Evolutionary conservation across 768 basidiomycete genomes (phyloP).

Genomic region (Tulasnella sp.): DNA sequence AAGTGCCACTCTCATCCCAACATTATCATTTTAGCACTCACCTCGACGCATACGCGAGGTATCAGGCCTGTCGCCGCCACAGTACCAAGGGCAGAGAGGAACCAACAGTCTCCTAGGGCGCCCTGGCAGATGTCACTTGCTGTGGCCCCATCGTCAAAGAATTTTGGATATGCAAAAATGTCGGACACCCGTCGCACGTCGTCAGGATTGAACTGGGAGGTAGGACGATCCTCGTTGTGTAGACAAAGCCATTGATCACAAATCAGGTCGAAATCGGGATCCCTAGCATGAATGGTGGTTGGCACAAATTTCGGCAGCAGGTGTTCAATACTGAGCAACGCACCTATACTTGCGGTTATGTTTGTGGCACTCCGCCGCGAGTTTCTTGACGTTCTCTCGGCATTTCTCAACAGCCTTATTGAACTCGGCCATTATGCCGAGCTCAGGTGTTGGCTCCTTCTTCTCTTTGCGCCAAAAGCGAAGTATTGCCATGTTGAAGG

Average conservation of each 20-base stretch:
- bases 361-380: slow-evolving; percentile 46
- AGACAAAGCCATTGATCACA: slow-evolving; percentile 44
- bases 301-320: slow-evolving; percentile 26
- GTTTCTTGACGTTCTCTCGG: slow-evolving; percentile 45
- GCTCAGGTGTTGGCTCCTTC: slow-evolving; percentile 39
- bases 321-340: too few relatives aligned
- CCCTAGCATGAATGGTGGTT: slow-evolving; percentile 39
- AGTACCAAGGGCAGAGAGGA: slow-evolving; percentile 51
- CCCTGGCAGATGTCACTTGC: slow-evolving; percentile 52
- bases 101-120: slow-evolving; percentile 51
- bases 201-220: slow-evolving; percentile 37
- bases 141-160: slow-evolving; percentile 47
- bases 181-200: slow-evolving; percentile 49
- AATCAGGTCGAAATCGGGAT: slow-evolving; percentile 55
- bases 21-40: slow-evolving; percentile 36
- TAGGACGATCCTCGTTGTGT: slow-evolving; percentile 39
- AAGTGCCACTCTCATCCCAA: background rate
- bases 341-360: slow-evolving; percentile 54
- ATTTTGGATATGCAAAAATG: slow-evolving; percentile 51
- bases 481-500: background rate
- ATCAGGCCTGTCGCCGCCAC: slow-evolving; percentile 48
- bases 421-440: slow-evolving; percentile 47
- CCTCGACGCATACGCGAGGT: slow-evolving; percentile 52
- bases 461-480: background rate
- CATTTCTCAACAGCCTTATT: slow-evolving; percentile 47